Conservation (phyloP, 306 rosid species). For the Boehmeria nivea region DNA sequence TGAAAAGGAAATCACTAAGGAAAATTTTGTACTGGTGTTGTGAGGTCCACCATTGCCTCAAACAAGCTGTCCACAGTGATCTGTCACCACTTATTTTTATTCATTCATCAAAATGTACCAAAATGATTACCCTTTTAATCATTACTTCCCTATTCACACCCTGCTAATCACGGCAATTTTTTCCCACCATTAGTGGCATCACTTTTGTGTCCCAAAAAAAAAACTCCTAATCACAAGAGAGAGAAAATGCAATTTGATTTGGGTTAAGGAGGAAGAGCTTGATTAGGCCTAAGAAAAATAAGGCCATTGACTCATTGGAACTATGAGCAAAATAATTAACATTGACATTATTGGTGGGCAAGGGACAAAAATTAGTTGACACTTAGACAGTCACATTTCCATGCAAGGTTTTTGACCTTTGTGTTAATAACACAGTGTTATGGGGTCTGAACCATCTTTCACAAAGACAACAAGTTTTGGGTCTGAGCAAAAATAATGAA, state of each 20-base stretch:
- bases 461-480: neutral
- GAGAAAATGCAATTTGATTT: too few relatives aligned
- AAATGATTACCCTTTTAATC: conserved; percentile 38
- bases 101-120: conserved; percentile 19
- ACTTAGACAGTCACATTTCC: neutral
- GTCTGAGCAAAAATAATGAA: neutral
- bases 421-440: too few relatives aligned
- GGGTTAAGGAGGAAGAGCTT: too few relatives aligned
- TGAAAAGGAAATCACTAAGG: too few relatives aligned
- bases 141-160: conserved; percentile 26
- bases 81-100: conserved; percentile 30
- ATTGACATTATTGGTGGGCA: neutral
- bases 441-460: conserved; percentile 3
- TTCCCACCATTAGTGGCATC: conserved; percentile 34
- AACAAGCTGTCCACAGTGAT: conserved; percentile 30
- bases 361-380: conserved; percentile 3
- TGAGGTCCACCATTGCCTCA: conserved; percentile 40
- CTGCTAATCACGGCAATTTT: conserved; percentile 24
- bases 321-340: neutral
- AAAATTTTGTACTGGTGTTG: conserved; percentile 2
- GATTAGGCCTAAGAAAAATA: too few relatives aligned
- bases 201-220: too few relatives aligned
- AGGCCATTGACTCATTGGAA: too few relatives aligned
- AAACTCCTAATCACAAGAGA: conserved; percentile 1
- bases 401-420: conserved; percentile 1